Base-by-base conservation (phyloP, 805 yeast species). In the Diddensiella caesifluorescens region DNA sequence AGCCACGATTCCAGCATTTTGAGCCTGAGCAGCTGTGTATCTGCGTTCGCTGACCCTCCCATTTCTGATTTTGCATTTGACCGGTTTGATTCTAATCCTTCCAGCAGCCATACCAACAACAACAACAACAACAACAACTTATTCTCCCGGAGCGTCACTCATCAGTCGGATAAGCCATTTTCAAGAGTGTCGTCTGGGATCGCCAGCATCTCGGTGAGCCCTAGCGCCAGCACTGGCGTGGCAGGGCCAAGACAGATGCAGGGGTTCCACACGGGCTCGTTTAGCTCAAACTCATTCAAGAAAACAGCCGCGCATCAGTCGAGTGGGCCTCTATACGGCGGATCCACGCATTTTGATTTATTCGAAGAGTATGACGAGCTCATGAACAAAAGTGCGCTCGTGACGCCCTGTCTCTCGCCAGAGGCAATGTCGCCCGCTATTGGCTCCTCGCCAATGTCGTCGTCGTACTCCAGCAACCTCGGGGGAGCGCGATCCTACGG, bases 331-430 rank as follows among this genome's bases (percentile, higher is more conserved):
- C 5, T 35, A 1, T 35, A 30, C 15, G 34, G 43, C 19, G 42
- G 44, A 4, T 9, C 23, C 5, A 42, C 45, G 3, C 23, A 39
- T 26, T 48, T 48, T 22, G 52, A 46, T n/a, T 42, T 46, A n/a
- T 48, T 42, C 33, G 49, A 47, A 12, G 46, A 41, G 15, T 29
- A 38, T 33, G 51, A 45, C 22, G 45, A 43, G 21, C 35, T 30
- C 27, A 19, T 26, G 20, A 39, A 33, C 21, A 16, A 20, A 18
- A 30, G 33, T 21, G 28, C 39, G 2, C 21, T 45, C 26, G 51
- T 35, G 16, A 48, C 51, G 10, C 51, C 51, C 10, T 26, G 44
- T 6, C 38, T 46, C 21, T 48, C 51, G 19, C 51, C 51, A 9
- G 45, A 45, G 35, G 38, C 46, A 6, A 15, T 39, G 40, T 48